Evolutionary conservation across 2,329 filamentous ascomycete species (phyloP), one percentile per base, ranked within the genome.

Genomic region (Nannizzia gypsea): DNA sequence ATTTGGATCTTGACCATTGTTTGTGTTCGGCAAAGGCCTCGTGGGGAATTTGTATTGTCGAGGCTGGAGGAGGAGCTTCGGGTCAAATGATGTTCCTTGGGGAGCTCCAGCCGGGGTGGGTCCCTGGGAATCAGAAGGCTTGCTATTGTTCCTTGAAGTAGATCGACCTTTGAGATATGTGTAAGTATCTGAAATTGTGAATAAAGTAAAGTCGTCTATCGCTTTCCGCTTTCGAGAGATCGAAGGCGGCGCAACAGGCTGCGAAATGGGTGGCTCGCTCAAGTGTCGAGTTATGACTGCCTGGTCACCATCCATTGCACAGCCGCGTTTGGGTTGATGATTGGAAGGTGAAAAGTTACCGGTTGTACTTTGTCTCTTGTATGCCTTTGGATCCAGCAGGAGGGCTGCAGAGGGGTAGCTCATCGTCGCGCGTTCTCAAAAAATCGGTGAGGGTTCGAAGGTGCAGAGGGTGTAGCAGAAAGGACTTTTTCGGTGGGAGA

Each of bases 321-420:
- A 20, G 4, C 26, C n/a, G 26, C 6, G 31, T 15, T 28, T 20
- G 36, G 22, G 36, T 6, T 17, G n/a, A 56, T n/a, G 17, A n/a
- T 11, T 8, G 56, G 34, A 20, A 58, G n/a, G 24, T 46, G 20
- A 36, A n/a, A n/a, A 11, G 54, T 46, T 65, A 65, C 64, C 59
- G 22, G 48, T 55, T 22, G 61, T 57, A 13, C 59, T 17, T 58
- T 71, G 70, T 62, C 71, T 73, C 62, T 68, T 76, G 60, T 73
- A 70, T 34, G 68, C 69, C 64, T 74, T 74, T 15, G 76, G 75
- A 64, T 78, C 70, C 60, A 77, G 66, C 31, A 77, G 70, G 69
- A 76, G 70, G 46, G 72, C 73, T 36, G 76, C 72, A 58, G 72
- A 69, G 36, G 72, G 71, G 46, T 71, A 38, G 44, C 50, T 61